Evolutionary conservation across 257 asterid species (phyloP).

Genomic region (Rauvolfia tetraphylla): DNA sequence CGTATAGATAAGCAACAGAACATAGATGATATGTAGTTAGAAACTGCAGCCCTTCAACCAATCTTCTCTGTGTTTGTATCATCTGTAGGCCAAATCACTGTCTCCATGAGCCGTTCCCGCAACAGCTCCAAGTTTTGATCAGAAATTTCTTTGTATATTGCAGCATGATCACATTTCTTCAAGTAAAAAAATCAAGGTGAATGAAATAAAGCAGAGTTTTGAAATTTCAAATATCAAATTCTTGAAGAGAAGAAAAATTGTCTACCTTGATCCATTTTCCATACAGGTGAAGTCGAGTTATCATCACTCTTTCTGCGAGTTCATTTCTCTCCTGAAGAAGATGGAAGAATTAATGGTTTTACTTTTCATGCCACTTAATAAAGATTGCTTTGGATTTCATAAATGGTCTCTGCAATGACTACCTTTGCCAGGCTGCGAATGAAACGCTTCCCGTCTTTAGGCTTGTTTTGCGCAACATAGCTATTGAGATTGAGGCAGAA

Average conservation of each 20-base stretch:
- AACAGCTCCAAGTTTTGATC: constrained; percentile 81
- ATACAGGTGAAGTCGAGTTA: constrained; percentile 84
- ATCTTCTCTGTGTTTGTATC: constrained; percentile 54
- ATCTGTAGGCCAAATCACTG: constrained; percentile 78
- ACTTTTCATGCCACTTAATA: not conserved
- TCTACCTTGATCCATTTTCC: constrained; percentile 81
- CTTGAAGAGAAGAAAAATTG: not conserved
- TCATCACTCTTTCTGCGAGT: constrained; percentile 91
- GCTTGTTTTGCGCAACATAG: constrained; percentile 54
- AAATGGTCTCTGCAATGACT: not conserved
- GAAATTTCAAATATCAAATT: not conserved
- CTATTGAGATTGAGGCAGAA: constrained; percentile 29
- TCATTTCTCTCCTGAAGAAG: constrained; percentile 60
- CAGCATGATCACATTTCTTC: constrained; percentile 81
- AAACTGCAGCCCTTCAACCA: constrained; percentile 30
- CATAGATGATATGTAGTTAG: not conserved
- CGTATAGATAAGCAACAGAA: constrained; percentile 7
- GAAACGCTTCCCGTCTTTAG: constrained; percentile 61
- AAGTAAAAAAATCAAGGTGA: not conserved
- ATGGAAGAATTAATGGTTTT: not conserved
- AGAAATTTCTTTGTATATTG: constrained; percentile 69
- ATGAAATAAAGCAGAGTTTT: constrained; percentile 12
- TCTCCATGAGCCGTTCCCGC: constrained; percentile 81
- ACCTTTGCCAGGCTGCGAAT: constrained; percentile 80
- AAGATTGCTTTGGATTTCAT: not conserved